These are phyloP conservation scores for Leucogyrophana mollusca DNA, from an alignment of 768 basidiomycete genomes.

Conservation along the genomic window DNA sequence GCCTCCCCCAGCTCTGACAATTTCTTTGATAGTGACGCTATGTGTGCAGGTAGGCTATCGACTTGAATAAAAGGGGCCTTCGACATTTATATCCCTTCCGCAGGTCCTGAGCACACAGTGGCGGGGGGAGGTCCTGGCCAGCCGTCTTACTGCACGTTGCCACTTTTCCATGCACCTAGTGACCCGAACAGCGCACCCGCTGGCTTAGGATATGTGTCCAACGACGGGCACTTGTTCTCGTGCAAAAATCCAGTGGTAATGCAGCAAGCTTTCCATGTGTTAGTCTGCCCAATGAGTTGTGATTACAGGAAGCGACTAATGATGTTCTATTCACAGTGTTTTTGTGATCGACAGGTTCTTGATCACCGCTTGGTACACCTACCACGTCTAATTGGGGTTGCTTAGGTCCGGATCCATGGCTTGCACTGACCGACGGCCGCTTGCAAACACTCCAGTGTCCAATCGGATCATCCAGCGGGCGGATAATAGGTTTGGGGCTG, in stretches of 20 bases:
- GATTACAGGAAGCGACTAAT: background rate
- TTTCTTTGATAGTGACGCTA: slow-evolving; percentile 37
- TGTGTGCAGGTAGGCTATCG: slow-evolving; percentile 43
- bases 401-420: slow-evolving; percentile 54
- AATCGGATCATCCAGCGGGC: slow-evolving; percentile 32
- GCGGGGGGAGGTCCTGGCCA: slow-evolving; percentile 36
- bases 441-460: slow-evolving; percentile 41
- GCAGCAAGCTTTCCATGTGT: slow-evolving; percentile 63
- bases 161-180: slow-evolving; percentile 48
- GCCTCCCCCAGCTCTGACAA: background rate
- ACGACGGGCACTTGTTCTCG: slow-evolving; percentile 53
- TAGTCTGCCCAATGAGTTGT: slow-evolving; percentile 18
- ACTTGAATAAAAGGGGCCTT: background rate
- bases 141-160: slow-evolving; percentile 54
- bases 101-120: slow-evolving; percentile 51
- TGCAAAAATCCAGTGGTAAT: slow-evolving; percentile 54
- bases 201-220: slow-evolving; percentile 48
- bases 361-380: background rate
- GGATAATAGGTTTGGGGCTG: slow-evolving; percentile 57
- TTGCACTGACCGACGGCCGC: slow-evolving; percentile 39
- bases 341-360: slow-evolving; percentile 52
- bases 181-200: slow-evolving; percentile 23
- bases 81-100: background rate
- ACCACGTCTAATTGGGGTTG: background rate
- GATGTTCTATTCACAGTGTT: slow-evolving; percentile 35